phyloP scores from a whole-genome alignment of 2,329 filamentous ascomycete genomes.

The Fusarium hainanense region DNA sequence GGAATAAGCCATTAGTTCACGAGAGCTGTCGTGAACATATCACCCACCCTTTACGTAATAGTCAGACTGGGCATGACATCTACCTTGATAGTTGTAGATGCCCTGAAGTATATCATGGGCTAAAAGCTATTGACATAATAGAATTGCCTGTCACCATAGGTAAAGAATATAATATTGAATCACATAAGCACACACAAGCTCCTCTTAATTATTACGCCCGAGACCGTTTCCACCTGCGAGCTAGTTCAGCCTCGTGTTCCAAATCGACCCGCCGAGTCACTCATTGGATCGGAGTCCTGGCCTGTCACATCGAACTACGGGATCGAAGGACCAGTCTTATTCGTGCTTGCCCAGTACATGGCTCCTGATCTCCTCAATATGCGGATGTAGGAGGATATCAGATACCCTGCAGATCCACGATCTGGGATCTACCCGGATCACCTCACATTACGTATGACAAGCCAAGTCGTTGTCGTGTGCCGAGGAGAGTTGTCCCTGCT shows the following conservation, averaged over 20 bases:
- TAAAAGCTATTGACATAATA: background rate
- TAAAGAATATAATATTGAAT: constrained; percentile 1
- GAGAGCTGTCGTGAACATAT: background rate
- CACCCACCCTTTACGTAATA: background rate
- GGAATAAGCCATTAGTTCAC: constrained; percentile 39
- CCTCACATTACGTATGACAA: constrained; percentile 3
- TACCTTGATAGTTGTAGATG: background rate
- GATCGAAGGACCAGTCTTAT: background rate
- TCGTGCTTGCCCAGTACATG: background rate
- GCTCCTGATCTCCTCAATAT: background rate
- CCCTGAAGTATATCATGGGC: no score
- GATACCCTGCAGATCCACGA: background rate
- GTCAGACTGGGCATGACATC: background rate
- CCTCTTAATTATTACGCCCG: background rate
- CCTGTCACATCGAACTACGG: background rate
- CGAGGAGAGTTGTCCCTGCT: background rate
- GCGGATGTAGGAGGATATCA: background rate
- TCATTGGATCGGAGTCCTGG: background rate
- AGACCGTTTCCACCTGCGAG: background rate
- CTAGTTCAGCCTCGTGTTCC: background rate
- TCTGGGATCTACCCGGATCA: background rate
- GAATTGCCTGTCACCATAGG: background rate
- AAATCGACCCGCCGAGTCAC: background rate
- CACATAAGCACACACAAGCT: background rate
- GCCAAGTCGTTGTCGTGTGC: background rate